Conservation (phyloP, 2,329 filamentous ascomycete genomes). For the Geosmithia flava region DNA sequence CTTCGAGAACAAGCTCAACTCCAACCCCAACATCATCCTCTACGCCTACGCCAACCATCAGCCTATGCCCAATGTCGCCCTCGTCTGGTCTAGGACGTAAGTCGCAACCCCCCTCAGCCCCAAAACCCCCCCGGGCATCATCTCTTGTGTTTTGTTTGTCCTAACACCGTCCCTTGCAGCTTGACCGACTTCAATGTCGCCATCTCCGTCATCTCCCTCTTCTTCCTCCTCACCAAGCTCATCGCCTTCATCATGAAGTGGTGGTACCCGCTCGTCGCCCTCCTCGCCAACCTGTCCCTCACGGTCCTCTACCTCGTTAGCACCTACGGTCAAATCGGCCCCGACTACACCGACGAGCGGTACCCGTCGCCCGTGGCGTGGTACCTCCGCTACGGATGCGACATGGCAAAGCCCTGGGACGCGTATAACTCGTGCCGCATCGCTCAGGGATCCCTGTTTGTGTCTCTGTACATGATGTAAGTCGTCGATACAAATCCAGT, state of each 20-base stretch:
- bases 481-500: constrained; percentile 24
- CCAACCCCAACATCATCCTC: constrained; percentile 53
- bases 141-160: background rate
- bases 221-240: constrained; percentile 60
- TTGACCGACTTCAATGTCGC: constrained; percentile 66
- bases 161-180: constrained; percentile 24
- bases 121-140: too few species aligned
- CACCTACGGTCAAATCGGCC: constrained; percentile 58
- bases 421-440: constrained; percentile 50
- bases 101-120: constrained; percentile 18
- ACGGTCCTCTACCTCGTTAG: constrained; percentile 52
- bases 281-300: constrained; percentile 44
- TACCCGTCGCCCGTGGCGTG: constrained; percentile 54
- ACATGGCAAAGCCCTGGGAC: constrained; percentile 38
- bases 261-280: constrained; percentile 54
- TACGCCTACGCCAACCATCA: constrained; percentile 64
- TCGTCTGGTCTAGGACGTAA: constrained; percentile 65
- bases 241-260: constrained; percentile 59
- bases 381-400: constrained; percentile 64
- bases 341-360: constrained; percentile 55
- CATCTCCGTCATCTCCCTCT: constrained; percentile 63
- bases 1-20: constrained; percentile 60
- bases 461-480: constrained; percentile 57
- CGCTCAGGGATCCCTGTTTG: constrained; percentile 55
- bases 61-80: constrained; percentile 46